phyloP scores from a whole-genome alignment of 257 asterid genomes.

The Eucommia ulmoides region DNA sequence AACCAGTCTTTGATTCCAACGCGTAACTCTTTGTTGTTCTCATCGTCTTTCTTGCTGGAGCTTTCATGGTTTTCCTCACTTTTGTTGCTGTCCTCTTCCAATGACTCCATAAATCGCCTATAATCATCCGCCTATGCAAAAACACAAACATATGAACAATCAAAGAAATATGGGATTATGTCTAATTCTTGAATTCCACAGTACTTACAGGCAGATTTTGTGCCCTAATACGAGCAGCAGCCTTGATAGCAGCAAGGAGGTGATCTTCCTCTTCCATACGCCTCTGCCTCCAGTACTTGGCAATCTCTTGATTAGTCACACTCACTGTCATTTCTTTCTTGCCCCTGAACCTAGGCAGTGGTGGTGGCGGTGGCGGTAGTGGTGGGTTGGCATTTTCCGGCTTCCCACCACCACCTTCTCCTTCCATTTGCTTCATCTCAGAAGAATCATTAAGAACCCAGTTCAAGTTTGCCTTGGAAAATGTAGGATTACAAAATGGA shows the following conservation, averaged over 20 bases:
- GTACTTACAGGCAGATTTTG: constrained; percentile 31
- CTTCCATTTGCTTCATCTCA: constrained; percentile 10
- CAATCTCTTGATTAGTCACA: constrained; percentile 43
- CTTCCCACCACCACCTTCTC: constrained; percentile 4
- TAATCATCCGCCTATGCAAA: constrained; percentile 29
- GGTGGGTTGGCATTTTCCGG: constrained; percentile 1
- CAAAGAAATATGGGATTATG: not conserved
- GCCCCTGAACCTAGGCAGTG: constrained; percentile 2
- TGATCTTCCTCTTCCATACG: constrained; percentile 49
- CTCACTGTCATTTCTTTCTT: constrained; percentile 15
- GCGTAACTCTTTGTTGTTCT: constrained; percentile 14
- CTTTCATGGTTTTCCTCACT: constrained; percentile 1
- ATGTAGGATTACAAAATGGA: not conserved
- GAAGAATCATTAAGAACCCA: no score
- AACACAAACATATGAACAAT: not conserved
- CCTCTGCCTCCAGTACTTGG: constrained; percentile 42
- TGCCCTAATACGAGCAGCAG: constrained; percentile 44
- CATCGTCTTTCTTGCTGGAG: constrained; percentile 6
- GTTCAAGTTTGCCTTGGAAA: no score
- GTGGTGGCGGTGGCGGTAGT: constrained; percentile 13
- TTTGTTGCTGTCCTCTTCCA: constrained; percentile 12
- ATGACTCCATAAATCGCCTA: constrained; percentile 18
- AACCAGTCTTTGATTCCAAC: no score
- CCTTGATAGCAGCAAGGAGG: constrained; percentile 42
- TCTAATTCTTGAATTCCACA: not conserved